These are phyloP conservation scores for Beauveria medogensis DNA, from an alignment of 2,329 filamentous ascomycete species.

Conservation along the genomic window DNA sequence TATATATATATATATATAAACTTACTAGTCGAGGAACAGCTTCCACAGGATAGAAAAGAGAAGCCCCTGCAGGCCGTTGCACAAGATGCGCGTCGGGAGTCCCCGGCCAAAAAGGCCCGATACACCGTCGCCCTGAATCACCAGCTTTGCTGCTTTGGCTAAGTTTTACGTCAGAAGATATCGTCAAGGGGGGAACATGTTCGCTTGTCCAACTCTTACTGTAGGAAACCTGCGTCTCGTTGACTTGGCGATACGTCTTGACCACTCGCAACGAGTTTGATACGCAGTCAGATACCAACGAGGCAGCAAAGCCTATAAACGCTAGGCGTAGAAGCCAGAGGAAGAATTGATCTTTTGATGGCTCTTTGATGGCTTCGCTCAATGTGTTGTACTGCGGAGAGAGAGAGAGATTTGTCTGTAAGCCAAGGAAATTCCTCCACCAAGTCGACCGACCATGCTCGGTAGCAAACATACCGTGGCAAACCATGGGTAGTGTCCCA, in stretches of 20 bases:
- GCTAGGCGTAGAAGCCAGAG: constrained; percentile 36
- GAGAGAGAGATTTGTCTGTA: not conserved
- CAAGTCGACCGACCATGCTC: not conserved
- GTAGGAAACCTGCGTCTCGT: constrained; percentile 39
- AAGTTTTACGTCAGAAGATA: not conserved
- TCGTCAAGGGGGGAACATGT: too few species aligned
- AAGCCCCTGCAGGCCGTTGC: constrained; percentile 38
- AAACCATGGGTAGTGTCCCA: constrained; percentile 43
- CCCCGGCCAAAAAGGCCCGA: constrained; percentile 36
- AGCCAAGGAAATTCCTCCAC: not conserved
- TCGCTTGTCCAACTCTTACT: constrained; percentile 20
- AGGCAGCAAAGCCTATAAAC: constrained; percentile 25
- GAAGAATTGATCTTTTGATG: constrained; percentile 29
- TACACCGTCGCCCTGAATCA: constrained; percentile 34
- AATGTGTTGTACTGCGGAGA: constrained; percentile 34
- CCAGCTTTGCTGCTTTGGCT: constrained; percentile 34
- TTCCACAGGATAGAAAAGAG: constrained; percentile 43
- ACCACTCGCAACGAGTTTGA: constrained; percentile 40
- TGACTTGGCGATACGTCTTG: constrained; percentile 43
- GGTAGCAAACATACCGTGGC: constrained; percentile 29
- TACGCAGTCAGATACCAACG: constrained; percentile 32
- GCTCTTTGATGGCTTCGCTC: constrained; percentile 30
- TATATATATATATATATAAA: too few species aligned
- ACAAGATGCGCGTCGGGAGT: constrained; percentile 38
- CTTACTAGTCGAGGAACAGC: constrained; percentile 39